Evolutionary conservation across 75 land plant species (phyloP).

Genomic region (Gnetum montanum): DNA sequence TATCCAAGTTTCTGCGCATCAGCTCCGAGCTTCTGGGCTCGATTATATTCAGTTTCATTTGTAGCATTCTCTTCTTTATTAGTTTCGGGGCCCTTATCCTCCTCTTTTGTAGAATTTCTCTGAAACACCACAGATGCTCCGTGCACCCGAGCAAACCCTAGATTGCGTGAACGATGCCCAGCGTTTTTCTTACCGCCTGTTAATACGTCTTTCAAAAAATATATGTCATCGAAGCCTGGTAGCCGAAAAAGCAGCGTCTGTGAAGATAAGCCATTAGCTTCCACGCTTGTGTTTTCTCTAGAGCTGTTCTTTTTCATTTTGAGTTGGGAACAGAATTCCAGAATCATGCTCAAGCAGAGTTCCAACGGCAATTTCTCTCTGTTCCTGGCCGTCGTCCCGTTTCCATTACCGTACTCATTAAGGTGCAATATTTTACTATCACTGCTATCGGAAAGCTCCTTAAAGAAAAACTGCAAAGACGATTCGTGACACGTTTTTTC

Average conservation of each 20-base stretch:
- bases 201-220: constrained; percentile 10
- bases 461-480: background rate
- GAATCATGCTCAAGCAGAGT: constrained; percentile 12
- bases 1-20: constrained; percentile 33
- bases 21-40: background rate
- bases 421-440: background rate
- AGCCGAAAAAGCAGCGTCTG: background rate
- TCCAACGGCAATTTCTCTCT: constrained; percentile 4
- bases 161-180: constrained; percentile 17
- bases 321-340: constrained; percentile 26
- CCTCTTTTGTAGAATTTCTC: constrained; percentile 33
- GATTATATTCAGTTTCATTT: constrained; percentile 13
- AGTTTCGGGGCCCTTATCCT: constrained; percentile 13
- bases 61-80: background rate
- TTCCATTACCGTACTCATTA: background rate
- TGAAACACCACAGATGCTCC: constrained; percentile 35
- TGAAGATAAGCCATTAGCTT: background rate
- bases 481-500: background rate
- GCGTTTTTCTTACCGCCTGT: constrained; percentile 33
- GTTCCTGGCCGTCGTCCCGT: constrained; percentile 1
- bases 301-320: constrained; percentile 11
- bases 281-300: background rate
- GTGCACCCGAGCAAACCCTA: constrained; percentile 75
- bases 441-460: background rate
- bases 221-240: constrained; percentile 12